Percentiles rank a stretch among this genome's conserved stretches.
These are phyloP conservation scores for Penicillium oxalicum DNA, from an alignment of 2,329 filamentous ascomycete species.

Conservation along the genomic window DNA sequence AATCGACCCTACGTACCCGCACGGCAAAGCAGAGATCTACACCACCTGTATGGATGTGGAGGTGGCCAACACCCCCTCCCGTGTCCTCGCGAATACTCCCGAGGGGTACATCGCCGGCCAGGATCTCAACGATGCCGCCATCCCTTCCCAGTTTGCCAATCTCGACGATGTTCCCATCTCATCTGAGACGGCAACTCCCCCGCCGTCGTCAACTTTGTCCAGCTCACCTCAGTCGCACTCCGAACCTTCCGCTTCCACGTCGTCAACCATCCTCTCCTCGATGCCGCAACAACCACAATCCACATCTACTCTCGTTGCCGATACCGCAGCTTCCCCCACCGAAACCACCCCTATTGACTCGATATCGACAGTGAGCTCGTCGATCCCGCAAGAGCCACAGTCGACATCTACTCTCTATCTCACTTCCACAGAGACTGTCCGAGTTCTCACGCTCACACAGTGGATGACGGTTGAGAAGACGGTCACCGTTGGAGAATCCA, in stretches of 20 bases:
- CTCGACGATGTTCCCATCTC: conserved; percentile 12
- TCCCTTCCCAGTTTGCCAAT: conserved; percentile 34
- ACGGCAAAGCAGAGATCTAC: conserved; percentile 44
- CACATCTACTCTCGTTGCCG: too few relatives aligned
- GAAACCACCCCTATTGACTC: too few relatives aligned
- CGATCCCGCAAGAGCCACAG: neutral
- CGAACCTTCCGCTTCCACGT: too few relatives aligned
- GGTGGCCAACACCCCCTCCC: conserved; percentile 24
- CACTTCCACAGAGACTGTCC: conserved; percentile 1
- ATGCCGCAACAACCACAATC: too few relatives aligned
- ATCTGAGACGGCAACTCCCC: neutral
- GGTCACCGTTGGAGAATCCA: conserved; percentile 7
- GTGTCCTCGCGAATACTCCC: conserved; percentile 4
- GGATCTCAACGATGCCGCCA: conserved; percentile 34
- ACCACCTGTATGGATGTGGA: conserved; percentile 48
- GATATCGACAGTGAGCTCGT: neutral
- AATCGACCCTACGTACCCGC: conserved; percentile 30
- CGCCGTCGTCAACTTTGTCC: neutral
- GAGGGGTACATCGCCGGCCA: conserved; percentile 29
- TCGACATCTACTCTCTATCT: neutral
- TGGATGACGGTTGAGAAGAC: conserved; percentile 21
- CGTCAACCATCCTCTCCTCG: too few relatives aligned
- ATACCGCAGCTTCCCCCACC: too few relatives aligned
- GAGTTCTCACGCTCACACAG: conserved; percentile 19
- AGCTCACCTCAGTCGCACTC: too few relatives aligned